Conservation (phyloP, 1,139 yeast genomes). For the Lipomyces yarrowii region DNA sequence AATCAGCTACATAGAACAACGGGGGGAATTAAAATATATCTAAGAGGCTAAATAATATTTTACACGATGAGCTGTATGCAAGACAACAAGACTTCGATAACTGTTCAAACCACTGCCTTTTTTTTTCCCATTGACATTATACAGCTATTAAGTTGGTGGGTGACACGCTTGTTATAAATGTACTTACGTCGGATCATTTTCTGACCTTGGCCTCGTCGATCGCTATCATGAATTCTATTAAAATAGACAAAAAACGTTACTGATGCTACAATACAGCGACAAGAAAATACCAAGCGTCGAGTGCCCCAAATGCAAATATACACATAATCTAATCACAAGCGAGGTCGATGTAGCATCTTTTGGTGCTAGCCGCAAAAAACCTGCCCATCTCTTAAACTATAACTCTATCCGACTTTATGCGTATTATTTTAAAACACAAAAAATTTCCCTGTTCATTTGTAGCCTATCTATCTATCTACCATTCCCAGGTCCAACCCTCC, state of each 20-base stretch:
- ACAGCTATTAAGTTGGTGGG: no score
- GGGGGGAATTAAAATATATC: background rate
- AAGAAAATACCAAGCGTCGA: background rate
- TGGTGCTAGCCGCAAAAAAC: background rate
- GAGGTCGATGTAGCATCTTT: background rate
- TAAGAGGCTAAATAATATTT: background rate
- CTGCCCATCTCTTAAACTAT: background rate
- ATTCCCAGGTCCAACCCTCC: constrained; percentile 29
- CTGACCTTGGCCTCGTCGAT: no score
- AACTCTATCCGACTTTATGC: background rate
- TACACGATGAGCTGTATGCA: background rate
- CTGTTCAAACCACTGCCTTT: background rate
- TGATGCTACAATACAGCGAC: background rate
- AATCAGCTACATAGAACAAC: background rate
- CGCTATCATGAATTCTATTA: no score
- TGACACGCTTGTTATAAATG: no score
- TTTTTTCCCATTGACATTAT: no score
- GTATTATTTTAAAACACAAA: background rate
- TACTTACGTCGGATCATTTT: no score
- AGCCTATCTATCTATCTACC: constrained; percentile 12
- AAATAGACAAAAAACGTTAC: no score
- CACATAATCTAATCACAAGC: background rate
- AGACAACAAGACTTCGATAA: background rate
- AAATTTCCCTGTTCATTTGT: background rate
- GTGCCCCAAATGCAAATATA: background rate